Base-by-base conservation (phyloP, 2,329 filamentous ascomycete species). In the Sporothrix schenckii region DNA sequence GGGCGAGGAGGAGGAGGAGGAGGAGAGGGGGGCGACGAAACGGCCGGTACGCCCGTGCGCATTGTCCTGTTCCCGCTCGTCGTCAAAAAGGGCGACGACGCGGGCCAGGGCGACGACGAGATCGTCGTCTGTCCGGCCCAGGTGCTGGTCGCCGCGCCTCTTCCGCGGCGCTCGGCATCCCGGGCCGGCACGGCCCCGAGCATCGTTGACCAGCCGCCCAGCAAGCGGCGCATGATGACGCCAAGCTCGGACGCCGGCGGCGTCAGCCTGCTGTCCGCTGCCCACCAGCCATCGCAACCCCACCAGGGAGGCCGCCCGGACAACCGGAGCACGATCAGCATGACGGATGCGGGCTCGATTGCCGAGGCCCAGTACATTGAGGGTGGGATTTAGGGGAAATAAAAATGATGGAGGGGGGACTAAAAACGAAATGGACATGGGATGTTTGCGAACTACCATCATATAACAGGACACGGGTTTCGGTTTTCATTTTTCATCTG, bases 61-160 rank as follows among this genome's bases (percentile, higher is more conserved):
- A 88, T 97, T 72, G 94, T 99, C 1, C 87, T 99, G 53, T 99
- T 99, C 84, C 96, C 96, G 11, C 86, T 98, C 1, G 94, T 99
- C 21, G 92, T 98, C 76, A 97, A 97, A 83, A 96, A 95, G 83
- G 94, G 94, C 68, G 92, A 97, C 77, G 94, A 98, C 78, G 84
- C 85, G 53, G 95, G 94, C 30, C 86, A 91, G 68, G 94, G 94
- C 69, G 93, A 97, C 69, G 93, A 97, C 75, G 94, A 98, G 83
- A 92, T 97, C 74, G 94, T 98, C 61, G 93, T 99, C 58, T 97
- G 91, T 78, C 94, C 94, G 11, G 95, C 96, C 7, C 94, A 98
- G 80, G 95, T 99, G 49, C 87, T 98, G 72, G 88, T 97, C 56
- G 91, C 91, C 75, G 78, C 81, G 76, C 79, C 85, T 65, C 78